Evolutionary conservation across 768 basidiomycete genomes (phyloP), one percentile per base, ranked within the genome.

Genomic region (Collybia nuda): DNA sequence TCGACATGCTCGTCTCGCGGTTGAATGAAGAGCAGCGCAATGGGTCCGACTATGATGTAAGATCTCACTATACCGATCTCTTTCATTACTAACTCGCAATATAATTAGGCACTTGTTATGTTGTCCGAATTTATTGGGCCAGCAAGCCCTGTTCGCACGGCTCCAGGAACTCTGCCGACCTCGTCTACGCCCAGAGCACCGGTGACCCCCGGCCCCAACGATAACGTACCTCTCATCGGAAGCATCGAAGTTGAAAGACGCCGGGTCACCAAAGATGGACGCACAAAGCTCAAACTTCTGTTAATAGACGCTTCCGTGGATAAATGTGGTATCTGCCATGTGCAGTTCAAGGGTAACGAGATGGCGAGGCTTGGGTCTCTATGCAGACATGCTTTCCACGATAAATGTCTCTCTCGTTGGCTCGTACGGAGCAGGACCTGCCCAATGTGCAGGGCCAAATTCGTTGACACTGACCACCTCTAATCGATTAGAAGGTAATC

Each of bases 281-380:
- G 83, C 38, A 73, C 83, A 47, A 90, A 90, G 70, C 58, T 88
- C 40, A 91, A 89, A 69, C 65, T 90, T 43, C 72, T 75, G 6
- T 62, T 90, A 44, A 67, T 88, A 17, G 89, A 84, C 35, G 70
- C 77, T 12, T 59, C 72, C 1, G 87, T 91, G 28, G 81, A 85
- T 54, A 80, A 80, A 59, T 92, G 90, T 65, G 78, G 83, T 36
- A 84, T 90, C 44, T 91, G 90, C 62, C 68, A 89, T 62, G 77
- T 75, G 41, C 85, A 85, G 67, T 91, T 88, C 69, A 82, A 72
- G 66, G 73, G 69, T 6, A 78, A 67, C 15, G 84, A 90, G 51
- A 56, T 60, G 49, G 86, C 78, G 12, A 77, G 77, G 28, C 59
- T 87, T 65, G 77, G 79, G 3, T 77, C 78, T 12, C 67, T 61